Evolutionary conservation across 192 early-diverging fungal species (phyloP), one percentile per base, ranked within the genome.

Genomic region (Gaertneriomyces semiglobifer): DNA sequence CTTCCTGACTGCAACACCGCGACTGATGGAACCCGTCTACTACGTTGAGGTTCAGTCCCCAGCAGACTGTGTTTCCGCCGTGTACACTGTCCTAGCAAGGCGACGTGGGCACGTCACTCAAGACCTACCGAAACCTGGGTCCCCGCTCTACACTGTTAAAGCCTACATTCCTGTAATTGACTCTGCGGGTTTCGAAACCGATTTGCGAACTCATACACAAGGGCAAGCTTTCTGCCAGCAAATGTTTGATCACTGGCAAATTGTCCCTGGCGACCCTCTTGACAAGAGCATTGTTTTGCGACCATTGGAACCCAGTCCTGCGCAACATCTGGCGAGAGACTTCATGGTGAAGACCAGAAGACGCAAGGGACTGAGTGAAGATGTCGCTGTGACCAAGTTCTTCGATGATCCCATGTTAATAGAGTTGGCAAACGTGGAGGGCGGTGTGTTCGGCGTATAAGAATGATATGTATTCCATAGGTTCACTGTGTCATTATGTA

Each of bases 341-440:
- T 99, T 98, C 81, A 94, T 99, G 93, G 85, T 98, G 71, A 99
- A 99, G 81, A 99, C 97, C 10, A 74, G 97, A 63, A 88, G 97
- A 72, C 77, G 97, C 60, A 98, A 98, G 81, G 87, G 82, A 7
- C 65, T 86, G 46, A 77, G 74, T 62, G 84, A 86, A 66, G 84
- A 86, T 71, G 84, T 86, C 11, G 73, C 77, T 20, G 70, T 84
- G 38, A 81, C 79, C 10, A 84, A 84, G 62, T 84, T 79, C 76
- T 79, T 85, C 69, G 82, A 84, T 48, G 82, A 84, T 50, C 77
- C 79, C 11, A 79, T 81, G 79, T 51, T 77, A 41, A 52, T 73
- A 39, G 71, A 77, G 68, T 47, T 77, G 62, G 75, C 75, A 18
- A 77, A 72, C 59, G 48, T 73, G 19, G 75, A 77, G 25, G 75